Percentiles rank a stretch among this genome's conserved stretches.
These are phyloP conservation scores for Kitagawia praeruptora DNA, from an alignment of 129 eudicot genomes.

Conservation along the genomic window DNA sequence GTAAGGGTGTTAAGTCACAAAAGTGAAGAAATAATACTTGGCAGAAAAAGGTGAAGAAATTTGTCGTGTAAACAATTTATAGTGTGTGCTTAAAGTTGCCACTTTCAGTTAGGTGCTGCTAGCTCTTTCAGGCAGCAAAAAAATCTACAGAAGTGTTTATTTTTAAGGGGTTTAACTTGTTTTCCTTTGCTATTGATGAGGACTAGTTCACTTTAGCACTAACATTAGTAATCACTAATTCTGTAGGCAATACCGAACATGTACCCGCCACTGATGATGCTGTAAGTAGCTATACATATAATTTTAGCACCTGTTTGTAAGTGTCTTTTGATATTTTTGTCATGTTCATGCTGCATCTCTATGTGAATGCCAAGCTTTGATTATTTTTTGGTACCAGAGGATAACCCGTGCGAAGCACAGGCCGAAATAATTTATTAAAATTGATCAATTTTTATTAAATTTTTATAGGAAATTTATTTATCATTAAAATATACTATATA, in stretches of 20 bases:
- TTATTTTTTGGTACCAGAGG: too few relatives aligned
- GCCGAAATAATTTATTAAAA: too few relatives aligned
- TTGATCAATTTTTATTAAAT: too few relatives aligned
- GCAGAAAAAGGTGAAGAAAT: not conserved
- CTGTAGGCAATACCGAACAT: not conserved
- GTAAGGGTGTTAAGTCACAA: not conserved
- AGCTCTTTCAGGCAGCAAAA: not conserved
- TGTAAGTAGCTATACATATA: not conserved
- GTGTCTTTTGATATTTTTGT: too few relatives aligned
- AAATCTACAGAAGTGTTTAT: not conserved
- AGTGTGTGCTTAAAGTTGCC: not conserved
- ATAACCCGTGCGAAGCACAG: too few relatives aligned
- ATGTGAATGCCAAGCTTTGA: too few relatives aligned
- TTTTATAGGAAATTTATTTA: too few relatives aligned
- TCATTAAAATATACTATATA: too few relatives aligned
- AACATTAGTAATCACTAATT: not conserved
- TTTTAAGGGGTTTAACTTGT: not conserved
- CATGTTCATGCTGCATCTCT: too few relatives aligned
- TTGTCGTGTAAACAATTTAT: not conserved
- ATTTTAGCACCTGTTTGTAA: too few relatives aligned
- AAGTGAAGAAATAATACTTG: not conserved
- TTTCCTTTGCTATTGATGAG: not conserved
- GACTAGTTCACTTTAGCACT: not conserved
- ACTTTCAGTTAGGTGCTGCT: not conserved
- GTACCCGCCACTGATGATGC: not conserved